Base-by-base conservation (phyloP, 345 rosid species). In the Microthlaspi erraticum region DNA sequence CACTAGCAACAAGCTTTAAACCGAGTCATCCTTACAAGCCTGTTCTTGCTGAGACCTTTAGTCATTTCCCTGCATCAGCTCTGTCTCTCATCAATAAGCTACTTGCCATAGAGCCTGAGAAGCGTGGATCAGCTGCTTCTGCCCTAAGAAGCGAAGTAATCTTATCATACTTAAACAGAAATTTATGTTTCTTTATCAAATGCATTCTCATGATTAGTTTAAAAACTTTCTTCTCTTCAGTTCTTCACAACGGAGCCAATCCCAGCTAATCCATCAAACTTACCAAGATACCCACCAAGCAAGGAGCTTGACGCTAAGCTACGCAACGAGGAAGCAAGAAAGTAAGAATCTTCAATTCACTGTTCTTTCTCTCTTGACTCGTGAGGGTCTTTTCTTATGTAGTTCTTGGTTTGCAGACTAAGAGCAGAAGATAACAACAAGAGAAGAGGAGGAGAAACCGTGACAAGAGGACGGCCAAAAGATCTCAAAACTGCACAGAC, bases 251-350 rank as follows among this genome's bases (percentile, higher is more conserved):
- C 80, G 2, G 82, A 83, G 57, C 97, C 97, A 62, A 74, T 82
- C 18, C 87, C 92, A 36, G 83, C 85, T 81, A 81, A 84, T 74
- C 87, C 89, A 76, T 78, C 88, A 63, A 76, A 33, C 61, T 58
- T 90, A 59, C 97, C 94, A 18, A 86, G 81, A 66, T 85, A 85
- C 71, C 84, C 86, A 51, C 94, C 97, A 29, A 86, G 90, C 87
- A 90, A 88, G 73, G 94, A 90, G 67, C 82, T 88, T 6, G 94
- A 88, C 50, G 84, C 85, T 76, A 90, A 84, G 73, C 68, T 78
- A 33, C 88, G 87, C 3, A 68, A 85, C 17, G 85, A 72, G 60
- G 91, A 82, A 85, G 87, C 83, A 60, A 81, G 82, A 85, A 84
- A 75, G 97, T 90, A 80, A 26, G 65, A 20, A 19, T 48, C 17